Conservation (phyloP, 2,329 filamentous ascomycete species). For the Fusarium austroafricanum region DNA sequence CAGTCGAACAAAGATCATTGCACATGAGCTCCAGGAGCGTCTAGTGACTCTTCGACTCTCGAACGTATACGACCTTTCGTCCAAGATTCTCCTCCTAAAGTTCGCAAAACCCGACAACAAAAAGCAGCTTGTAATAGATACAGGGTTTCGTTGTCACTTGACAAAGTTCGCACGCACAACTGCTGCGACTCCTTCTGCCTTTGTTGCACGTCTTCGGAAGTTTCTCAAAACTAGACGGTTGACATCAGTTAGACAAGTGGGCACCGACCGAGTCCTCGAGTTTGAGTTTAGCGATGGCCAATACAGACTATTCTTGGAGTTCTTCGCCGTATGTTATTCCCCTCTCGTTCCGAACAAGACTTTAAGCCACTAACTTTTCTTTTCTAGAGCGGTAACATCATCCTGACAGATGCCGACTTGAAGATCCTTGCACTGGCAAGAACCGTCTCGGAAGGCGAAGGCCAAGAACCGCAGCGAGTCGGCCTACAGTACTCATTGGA, state of each 20-base stretch:
- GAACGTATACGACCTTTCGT: constrained; percentile 96
- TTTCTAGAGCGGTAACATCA: constrained; percentile 83
- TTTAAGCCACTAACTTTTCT: constrained; percentile 14
- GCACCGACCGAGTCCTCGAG: constrained; percentile 93
- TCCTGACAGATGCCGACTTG: constrained; percentile 86
- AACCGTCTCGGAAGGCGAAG: constrained; percentile 81
- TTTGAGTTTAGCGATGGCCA: constrained; percentile 92
- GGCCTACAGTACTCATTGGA: constrained; percentile 84
- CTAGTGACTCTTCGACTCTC: constrained; percentile 84
- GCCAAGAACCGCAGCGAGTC: constrained; percentile 83
- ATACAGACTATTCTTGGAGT: constrained; percentile 90
- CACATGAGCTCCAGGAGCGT: constrained; percentile 85
- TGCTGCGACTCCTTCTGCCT: constrained; percentile 83
- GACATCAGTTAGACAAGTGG: constrained; percentile 84
- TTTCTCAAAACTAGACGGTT: constrained; percentile 87
- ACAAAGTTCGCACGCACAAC: constrained; percentile 91
- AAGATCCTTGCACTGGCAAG: constrained; percentile 85
- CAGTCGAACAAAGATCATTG: constrained; percentile 75
- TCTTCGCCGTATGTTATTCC: constrained; percentile 75
- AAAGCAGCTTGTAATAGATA: constrained; percentile 92
- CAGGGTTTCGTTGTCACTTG: constrained; percentile 94
- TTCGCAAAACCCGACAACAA: constrained; percentile 91
- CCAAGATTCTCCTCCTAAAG: constrained; percentile 94
- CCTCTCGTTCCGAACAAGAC: neutral
- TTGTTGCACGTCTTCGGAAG: constrained; percentile 88